A percentile compares a stretch with the other conserved stretches of the same genome.
Conservation (phyloP, 2,329 filamentous ascomycete species). For the Lachnellula suecica region DNA sequence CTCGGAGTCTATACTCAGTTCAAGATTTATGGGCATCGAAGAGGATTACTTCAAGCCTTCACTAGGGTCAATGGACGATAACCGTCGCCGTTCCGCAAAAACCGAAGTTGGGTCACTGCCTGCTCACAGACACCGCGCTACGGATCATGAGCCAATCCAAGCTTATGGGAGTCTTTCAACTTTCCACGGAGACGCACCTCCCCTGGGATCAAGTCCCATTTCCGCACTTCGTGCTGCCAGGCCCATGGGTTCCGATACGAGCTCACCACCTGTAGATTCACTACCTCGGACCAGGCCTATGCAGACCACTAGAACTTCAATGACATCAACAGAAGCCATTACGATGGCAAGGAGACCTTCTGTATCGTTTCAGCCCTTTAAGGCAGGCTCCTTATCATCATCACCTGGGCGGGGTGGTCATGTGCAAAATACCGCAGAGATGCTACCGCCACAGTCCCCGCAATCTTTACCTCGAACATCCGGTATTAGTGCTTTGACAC, state of each 20-base stretch:
- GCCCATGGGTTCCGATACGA: slow-evolving; percentile 59
- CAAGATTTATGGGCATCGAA: slow-evolving; percentile 88
- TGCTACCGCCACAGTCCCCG: slow-evolving; percentile 50
- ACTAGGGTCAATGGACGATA: slow-evolving; percentile 43
- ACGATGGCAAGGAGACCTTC: slow-evolving; percentile 68
- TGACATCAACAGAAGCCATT: slow-evolving; percentile 48
- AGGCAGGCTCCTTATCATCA: slow-evolving; percentile 89
- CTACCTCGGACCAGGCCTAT: slow-evolving; percentile 36
- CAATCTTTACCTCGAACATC: slow-evolving; percentile 50
- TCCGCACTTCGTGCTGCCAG: slow-evolving; percentile 75
- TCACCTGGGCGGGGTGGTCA: slow-evolving; percentile 60
- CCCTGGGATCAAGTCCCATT: slow-evolving; percentile 80
- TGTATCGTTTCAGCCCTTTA: slow-evolving; percentile 93
- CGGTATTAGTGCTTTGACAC: slow-evolving; percentile 49
- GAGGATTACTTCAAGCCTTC: slow-evolving; percentile 85
- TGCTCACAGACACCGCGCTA: slow-evolving; percentile 50
- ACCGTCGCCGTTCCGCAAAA: slow-evolving; percentile 37
- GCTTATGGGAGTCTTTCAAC: slow-evolving; percentile 89
- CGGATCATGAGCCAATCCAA: slow-evolving; percentile 64
- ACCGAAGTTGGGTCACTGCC: slow-evolving; percentile 75
- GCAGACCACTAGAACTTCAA: slow-evolving; percentile 31
- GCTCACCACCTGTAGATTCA: slow-evolving; percentile 54
- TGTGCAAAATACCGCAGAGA: slow-evolving; percentile 23
- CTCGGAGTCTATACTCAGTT: slow-evolving; percentile 86
- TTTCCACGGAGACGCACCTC: slow-evolving; percentile 78